Base-by-base conservation (phyloP, 257 asterid genomes). In the Salvia miltiorrhiza region DNA sequence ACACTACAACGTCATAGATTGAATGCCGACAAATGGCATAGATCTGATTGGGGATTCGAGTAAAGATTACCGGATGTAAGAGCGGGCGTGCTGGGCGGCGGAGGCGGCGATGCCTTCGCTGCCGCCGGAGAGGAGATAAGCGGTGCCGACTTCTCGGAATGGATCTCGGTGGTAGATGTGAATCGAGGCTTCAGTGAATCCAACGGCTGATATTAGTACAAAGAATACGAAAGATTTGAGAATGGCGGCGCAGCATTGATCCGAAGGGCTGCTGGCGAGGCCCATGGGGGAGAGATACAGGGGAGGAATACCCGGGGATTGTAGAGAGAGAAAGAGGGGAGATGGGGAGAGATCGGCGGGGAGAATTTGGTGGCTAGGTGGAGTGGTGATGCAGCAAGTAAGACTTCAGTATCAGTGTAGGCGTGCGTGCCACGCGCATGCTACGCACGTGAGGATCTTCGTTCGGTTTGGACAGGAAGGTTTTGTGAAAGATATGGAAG, bases 131-230 rank as follows among this genome's bases (percentile, higher is more conserved):
- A 82, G 84, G 45, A 94, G 96, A 81, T 77, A 92, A 17, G 97
- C 92, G 86, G 84, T 94, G 62, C 99, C 99, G 75, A 94, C 99
- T 84, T 94, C 99, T 64, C 95, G 88, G 76, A 94, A 78, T 2
- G 92, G 90, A 89, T 87, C 96, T 73, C 84, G 87, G 71, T 78
- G 76, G 85, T 94, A 94, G 82, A 60, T 64, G 85, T 94, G 99
- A 73, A 91, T 78, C 47, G 99, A 89, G 41, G 98, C 92, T 45
- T 87, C 74, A 52, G 85, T 86, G 67, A 85, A 79, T 86, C 83
- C 81, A 71, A 81, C 78, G 76, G 85, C 75, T 21, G 75, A 79
- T 48, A 79, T 2, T 16, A 90, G 64, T 14, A 80, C 20, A 37
- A 67, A 56, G n/a, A 73, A 49, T 41, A 71, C 47, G 54, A 73